Conservation (phyloP, 2,329 filamentous ascomycete genomes). For the Teratosphaeria destructans region DNA sequence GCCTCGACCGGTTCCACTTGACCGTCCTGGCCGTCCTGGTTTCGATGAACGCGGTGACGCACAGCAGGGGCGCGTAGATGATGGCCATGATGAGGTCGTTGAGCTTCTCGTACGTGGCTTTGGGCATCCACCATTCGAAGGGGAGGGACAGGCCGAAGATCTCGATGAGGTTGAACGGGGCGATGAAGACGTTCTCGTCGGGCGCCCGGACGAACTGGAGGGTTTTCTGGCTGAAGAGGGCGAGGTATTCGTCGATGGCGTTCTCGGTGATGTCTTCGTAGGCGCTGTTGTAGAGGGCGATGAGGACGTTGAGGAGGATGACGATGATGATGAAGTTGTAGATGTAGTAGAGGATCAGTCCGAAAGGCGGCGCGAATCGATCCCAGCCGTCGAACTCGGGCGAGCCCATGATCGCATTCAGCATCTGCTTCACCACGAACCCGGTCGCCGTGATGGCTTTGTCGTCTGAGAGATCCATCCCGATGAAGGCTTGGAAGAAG, state of each 20-base stretch:
- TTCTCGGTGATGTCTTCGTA: constrained; percentile 92
- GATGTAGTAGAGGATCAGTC: constrained; percentile 89
- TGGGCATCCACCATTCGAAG: constrained; percentile 93
- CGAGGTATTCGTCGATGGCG: constrained; percentile 89
- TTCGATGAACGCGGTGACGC: constrained; percentile 60
- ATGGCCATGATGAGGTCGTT: constrained; percentile 84
- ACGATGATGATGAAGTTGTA: constrained; percentile 98
- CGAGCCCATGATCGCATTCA: constrained; percentile 79
- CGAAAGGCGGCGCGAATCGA: constrained; percentile 83
- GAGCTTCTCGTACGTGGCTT: constrained; percentile 59
- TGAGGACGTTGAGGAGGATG: constrained; percentile 86
- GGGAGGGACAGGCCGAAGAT: constrained; percentile 67
- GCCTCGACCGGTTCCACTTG: constrained; percentile 59
- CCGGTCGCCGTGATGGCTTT: constrained; percentile 49
- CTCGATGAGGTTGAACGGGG: constrained; percentile 89
- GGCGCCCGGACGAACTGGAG: constrained; percentile 95
- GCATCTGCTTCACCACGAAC: constrained; percentile 73
- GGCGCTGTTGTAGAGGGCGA: constrained; percentile 91
- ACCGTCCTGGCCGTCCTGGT: constrained; percentile 29
- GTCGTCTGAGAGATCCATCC: constrained; percentile 78
- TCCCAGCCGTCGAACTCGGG: constrained; percentile 67
- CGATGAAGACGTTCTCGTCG: constrained; percentile 96
- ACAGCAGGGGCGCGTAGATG: constrained; percentile 73
- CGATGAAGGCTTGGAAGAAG: constrained; percentile 90
- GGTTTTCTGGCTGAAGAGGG: constrained; percentile 84